Evolutionary conservation across 1,284 basidiomycete species (phyloP), one percentile per base, ranked within the genome.

Genomic region (Amanita bisporigera): DNA sequence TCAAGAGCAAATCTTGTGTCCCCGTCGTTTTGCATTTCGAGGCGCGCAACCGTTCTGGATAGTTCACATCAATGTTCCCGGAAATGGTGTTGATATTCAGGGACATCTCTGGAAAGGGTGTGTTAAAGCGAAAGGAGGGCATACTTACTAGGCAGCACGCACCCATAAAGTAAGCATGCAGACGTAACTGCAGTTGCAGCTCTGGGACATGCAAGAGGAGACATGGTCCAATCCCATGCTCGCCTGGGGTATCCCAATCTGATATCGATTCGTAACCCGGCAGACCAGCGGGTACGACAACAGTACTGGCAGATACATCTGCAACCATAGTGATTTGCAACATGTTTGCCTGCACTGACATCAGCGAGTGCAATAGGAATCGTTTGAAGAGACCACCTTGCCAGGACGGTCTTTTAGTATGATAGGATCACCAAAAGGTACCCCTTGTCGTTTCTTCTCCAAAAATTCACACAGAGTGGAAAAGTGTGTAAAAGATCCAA

Each of bases 131-230:
- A 36, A 33, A 54, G 58, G 26, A 65, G 69, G 29, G 68, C 12
- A 60, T 17, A 54, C 17, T 41, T 33, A 45, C 12, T 61, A 62
- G 36, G 75, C 12, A 19, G 7, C 17, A 24, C 85, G 66, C 77
- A 94, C 94, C 95, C 94, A 97, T 96, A 72, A 88, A 93, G 76
- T 89, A 90, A 73, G 96, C 94, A 72, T 95, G 91, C 62, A 91
- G 83, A 62, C 94, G 86, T 26, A 98, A 83, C 64, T 91, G 86
- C 31, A 96, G 76, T 70, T 95, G 91, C 19, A 96, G 73, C 67
- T 90, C 85, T 0, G 94, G 90, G 5, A 92, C 76, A 0, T 81
- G 79, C 38, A 95, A 74, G 6, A 88, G 77, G 26, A 94, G 72
- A 67, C 85, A 88, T 2, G 86, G 78, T 9, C 90, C 89, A 26